phyloP scores from a whole-genome alignment of 495 filamentous ascomycete genomes.

The Astrothelium subdiscretum region DNA sequence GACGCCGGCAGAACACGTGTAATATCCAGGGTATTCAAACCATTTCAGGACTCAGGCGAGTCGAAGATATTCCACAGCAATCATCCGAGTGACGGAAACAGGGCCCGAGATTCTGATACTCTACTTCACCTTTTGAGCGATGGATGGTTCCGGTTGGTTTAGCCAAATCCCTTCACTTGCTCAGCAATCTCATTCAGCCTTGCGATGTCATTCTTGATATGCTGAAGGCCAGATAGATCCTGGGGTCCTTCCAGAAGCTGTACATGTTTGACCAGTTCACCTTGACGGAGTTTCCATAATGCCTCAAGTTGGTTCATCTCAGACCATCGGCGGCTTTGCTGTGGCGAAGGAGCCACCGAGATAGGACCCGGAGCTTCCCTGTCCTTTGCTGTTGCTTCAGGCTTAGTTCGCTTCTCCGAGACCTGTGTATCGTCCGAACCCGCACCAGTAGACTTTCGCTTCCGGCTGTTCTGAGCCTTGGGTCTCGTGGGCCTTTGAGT shows the following conservation, averaged over 20 bases:
- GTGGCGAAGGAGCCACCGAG: not conserved
- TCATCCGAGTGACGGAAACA: not conserved
- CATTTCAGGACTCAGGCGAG: not conserved
- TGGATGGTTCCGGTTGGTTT: not conserved
- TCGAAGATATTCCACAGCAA: not conserved
- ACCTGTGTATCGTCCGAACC: constrained; percentile 3
- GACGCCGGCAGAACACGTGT: not conserved
- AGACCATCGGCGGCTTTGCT: not conserved
- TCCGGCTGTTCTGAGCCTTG: constrained; percentile 6
- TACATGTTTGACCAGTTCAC: not conserved
- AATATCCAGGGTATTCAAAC: not conserved
- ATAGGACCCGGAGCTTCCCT: not conserved
- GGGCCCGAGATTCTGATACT: not conserved
- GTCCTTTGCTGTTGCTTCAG: not conserved
- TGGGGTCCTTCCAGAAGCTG: not conserved
- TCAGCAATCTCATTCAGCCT: not conserved
- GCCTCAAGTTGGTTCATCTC: not conserved
- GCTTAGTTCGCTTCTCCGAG: constrained; percentile 5
- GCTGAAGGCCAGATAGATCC: not conserved
- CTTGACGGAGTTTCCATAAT: not conserved
- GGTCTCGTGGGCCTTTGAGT: not conserved
- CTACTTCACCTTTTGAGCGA: not conserved
- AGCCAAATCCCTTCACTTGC: not conserved
- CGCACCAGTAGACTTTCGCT: constrained; percentile 12
- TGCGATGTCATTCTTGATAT: not conserved